phyloP scores from a whole-genome alignment of 139 green algal species.

The Micractinium conductrix region DNA sequence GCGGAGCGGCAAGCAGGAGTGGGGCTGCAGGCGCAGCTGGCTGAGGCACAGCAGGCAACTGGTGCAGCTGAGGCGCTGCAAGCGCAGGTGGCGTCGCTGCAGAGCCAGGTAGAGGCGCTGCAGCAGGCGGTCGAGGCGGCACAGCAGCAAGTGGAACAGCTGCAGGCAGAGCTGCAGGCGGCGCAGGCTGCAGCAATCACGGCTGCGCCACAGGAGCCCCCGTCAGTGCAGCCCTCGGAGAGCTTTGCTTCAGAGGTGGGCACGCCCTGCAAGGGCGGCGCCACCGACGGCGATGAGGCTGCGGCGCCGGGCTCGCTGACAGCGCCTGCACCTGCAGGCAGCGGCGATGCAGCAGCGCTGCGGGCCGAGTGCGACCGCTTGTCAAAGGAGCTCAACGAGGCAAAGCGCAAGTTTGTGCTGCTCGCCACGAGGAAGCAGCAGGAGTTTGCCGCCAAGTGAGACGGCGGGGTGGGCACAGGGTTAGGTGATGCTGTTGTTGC shows the following conservation, averaged over 20 bases:
- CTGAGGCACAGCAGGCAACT: background rate
- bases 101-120: background rate
- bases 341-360: background rate
- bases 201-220: background rate
- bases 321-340: background rate
- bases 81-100: background rate
- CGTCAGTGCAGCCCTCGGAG: conserved; percentile 1
- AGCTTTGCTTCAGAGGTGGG: background rate
- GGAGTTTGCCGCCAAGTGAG: conserved; percentile 34
- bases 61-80: background rate
- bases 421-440: conserved; percentile 54
- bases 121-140: background rate
- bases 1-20: background rate
- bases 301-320: background rate
- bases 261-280: background rate
- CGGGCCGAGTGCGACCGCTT: conserved; percentile 21
- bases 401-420: conserved; percentile 57
- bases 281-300: background rate
- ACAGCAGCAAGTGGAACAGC: background rate
- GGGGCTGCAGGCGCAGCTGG: background rate
- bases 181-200: background rate
- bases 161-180: conserved; percentile 1
- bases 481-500: background rate
- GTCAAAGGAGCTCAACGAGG: conserved; percentile 42
- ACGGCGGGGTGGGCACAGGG: background rate